These are phyloP conservation scores for Peronospora farinosa DNA, from an alignment of 352 stramenopile species.

Conservation along the genomic window DNA sequence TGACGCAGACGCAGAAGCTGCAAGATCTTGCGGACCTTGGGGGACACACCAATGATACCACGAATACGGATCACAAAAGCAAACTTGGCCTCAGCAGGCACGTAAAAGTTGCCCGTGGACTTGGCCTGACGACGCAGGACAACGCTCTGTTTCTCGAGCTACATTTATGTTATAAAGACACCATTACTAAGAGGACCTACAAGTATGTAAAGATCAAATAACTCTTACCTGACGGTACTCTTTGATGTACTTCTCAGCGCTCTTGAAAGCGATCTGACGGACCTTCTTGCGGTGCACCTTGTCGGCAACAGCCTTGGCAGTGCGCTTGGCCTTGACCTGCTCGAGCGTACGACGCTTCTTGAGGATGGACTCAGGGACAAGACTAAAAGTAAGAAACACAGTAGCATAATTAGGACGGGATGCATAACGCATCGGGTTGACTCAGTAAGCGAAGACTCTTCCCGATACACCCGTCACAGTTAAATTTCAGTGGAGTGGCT, in stretches of 20 bases:
- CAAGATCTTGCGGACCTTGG: slow-evolving; percentile 96
- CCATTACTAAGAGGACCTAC: background rate
- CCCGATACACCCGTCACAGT: slow-evolving; percentile 80
- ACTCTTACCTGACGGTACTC: slow-evolving; percentile 91
- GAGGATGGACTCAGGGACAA: slow-evolving; percentile 86
- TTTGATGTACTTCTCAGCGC: slow-evolving; percentile 97
- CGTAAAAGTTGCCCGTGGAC: slow-evolving; percentile 93
- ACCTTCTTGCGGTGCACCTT: slow-evolving; percentile 85
- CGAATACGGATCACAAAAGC: slow-evolving; percentile 97
- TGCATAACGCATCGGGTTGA: slow-evolving; percentile 38
- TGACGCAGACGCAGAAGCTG: slow-evolving; percentile 98
- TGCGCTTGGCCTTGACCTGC: slow-evolving; percentile 83
- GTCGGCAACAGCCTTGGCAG: slow-evolving; percentile 62
- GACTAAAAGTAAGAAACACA: slow-evolving; percentile 39
- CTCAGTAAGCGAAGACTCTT: slow-evolving; percentile 1
- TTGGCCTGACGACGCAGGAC: slow-evolving; percentile 95
- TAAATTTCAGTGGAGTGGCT: slow-evolving; percentile 83
- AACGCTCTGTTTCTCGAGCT: slow-evolving; percentile 91
- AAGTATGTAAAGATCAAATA: background rate
- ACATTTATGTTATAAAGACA: background rate
- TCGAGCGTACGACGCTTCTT: slow-evolving; percentile 88
- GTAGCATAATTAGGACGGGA: slow-evolving; percentile 58
- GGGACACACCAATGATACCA: slow-evolving; percentile 95
- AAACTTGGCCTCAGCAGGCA: slow-evolving; percentile 96
- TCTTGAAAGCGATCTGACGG: slow-evolving; percentile 89